Conservation (phyloP, 495 filamentous ascomycete species). For the Elasticomyces elasticus region DNA sequence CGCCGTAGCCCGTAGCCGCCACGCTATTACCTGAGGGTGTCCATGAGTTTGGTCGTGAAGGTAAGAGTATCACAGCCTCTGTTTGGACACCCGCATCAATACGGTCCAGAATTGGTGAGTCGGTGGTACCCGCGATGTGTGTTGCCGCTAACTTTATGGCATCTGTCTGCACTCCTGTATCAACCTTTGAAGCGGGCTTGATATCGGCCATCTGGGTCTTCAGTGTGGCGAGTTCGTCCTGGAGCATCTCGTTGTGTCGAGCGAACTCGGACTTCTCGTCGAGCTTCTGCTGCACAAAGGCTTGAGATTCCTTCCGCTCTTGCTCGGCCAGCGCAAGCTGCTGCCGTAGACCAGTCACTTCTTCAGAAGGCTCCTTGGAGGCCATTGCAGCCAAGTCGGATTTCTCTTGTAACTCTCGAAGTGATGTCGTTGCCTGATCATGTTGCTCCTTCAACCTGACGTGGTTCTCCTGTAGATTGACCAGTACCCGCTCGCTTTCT, state of each 20-base stretch:
- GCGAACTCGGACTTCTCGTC: slow-evolving; percentile 13
- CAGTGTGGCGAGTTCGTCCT: slow-evolving; percentile 6
- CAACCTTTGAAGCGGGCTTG: not conserved
- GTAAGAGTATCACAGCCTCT: not conserved
- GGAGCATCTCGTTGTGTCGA: slow-evolving; percentile 9
- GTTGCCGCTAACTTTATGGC: too few relatives aligned
- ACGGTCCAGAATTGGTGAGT: too few relatives aligned
- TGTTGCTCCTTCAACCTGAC: not conserved
- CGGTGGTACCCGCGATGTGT: too few relatives aligned
- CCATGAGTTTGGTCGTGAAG: not conserved
- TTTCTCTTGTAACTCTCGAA: not conserved
- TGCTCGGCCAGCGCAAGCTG: slow-evolving; percentile 5
- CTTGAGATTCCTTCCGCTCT: slow-evolving; percentile 10
- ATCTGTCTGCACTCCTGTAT: slow-evolving; percentile 13
- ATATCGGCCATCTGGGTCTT: not conserved
- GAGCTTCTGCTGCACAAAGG: slow-evolving; percentile 8
- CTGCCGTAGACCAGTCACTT: slow-evolving; percentile 4
- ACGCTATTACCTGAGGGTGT: not conserved
- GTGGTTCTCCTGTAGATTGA: slow-evolving; percentile 1
- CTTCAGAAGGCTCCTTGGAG: not conserved
- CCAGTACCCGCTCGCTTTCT: not conserved
- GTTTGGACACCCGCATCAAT: not conserved
- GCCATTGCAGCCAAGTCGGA: not conserved
- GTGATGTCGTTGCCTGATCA: not conserved
- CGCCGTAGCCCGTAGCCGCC: too few relatives aligned